Evolutionary conservation across 257 asterid genomes (phyloP), one percentile per base, ranked within the genome.

Genomic region (Forsythia viridissima): DNA sequence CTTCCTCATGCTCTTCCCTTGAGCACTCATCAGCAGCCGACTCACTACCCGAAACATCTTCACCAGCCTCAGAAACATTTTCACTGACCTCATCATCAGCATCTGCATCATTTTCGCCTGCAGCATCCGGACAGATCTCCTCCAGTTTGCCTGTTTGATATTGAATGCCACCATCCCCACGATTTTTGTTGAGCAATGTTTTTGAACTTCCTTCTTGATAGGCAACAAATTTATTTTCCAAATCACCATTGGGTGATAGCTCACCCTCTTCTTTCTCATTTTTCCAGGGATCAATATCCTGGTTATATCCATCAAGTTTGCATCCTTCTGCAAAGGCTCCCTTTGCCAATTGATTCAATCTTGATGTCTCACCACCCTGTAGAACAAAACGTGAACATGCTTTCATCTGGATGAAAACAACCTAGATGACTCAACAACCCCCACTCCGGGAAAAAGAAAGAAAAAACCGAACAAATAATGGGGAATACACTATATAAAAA

Each of bases 241-340:
- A 91, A 85, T 93, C 97, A 65, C 92, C 90, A 80, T 77, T 90
- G 24, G 97, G 97, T 59, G 98, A 96, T 77, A 96, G 89, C 80
- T 92, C 98, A 37, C 97, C 98, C 88, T 93, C 99, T 87, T 96
- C 99, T 86, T 96, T 96, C 90, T 96, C 99, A 74, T 71, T 90
- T 86, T 92, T 93, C 61, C 91, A 72, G 78, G 91, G 92, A 88
- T 91, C 94, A 71, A 79, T 80, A 9, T 43, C 13, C 15, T 43
- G 51, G 51, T 81, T 86, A 76, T 76, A 82, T 83, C 87, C 90
- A 73, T 86, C 82, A 41, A 41, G 75, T 80, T 80, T 86, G 40
- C 90, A 85, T 71, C 89, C 88, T 80, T 81, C 95, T 70, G 80
- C 79, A 61, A 84, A 83, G 63, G 84, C 93, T 82, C 89, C 92